Evolutionary conservation across 2,329 filamentous ascomycete species (phyloP).

Genomic region (Piedraia hortae): DNA sequence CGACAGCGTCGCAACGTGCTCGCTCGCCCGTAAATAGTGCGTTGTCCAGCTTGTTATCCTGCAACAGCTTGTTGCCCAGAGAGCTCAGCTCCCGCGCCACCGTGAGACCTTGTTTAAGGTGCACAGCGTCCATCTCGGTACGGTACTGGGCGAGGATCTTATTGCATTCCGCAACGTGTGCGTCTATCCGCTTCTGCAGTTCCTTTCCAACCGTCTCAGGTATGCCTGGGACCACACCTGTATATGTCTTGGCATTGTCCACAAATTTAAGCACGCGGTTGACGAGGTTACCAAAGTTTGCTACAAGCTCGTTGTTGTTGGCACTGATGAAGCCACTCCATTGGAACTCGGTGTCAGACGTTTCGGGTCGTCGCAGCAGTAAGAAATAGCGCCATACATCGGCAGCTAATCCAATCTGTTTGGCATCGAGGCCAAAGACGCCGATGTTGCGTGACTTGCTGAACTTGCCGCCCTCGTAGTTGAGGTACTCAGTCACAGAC

Average conservation of each 20-base stretch:
- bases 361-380: slow-evolving; percentile 60
- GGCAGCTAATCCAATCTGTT: slow-evolving; percentile 56
- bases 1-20: slow-evolving; percentile 30
- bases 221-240: slow-evolving; percentile 13
- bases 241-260: slow-evolving; percentile 37
- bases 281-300: slow-evolving; percentile 36
- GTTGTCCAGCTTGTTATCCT: slow-evolving; percentile 34
- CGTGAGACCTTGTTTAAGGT: slow-evolving; percentile 37
- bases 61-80: slow-evolving; percentile 29
- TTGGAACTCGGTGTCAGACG: slow-evolving; percentile 66
- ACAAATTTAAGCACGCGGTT: slow-evolving; percentile 37
- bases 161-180: slow-evolving; percentile 34
- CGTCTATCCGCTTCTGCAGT: no score
- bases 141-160: slow-evolving; percentile 37
- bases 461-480: slow-evolving; percentile 77
- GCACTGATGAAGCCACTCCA: slow-evolving; percentile 59
- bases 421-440: slow-evolving; percentile 74
- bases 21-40: slow-evolving; percentile 30
- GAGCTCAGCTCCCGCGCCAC: slow-evolving; percentile 40
- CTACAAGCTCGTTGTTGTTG: slow-evolving; percentile 74
- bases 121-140: slow-evolving; percentile 39
- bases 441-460: slow-evolving; percentile 73
- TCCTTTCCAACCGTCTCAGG: slow-evolving; percentile 8
- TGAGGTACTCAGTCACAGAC: slow-evolving; percentile 69
- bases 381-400: slow-evolving; percentile 92